Evolutionary conservation across 257 asterid genomes (phyloP).

Genomic region (Anisodus tanguticus): DNA sequence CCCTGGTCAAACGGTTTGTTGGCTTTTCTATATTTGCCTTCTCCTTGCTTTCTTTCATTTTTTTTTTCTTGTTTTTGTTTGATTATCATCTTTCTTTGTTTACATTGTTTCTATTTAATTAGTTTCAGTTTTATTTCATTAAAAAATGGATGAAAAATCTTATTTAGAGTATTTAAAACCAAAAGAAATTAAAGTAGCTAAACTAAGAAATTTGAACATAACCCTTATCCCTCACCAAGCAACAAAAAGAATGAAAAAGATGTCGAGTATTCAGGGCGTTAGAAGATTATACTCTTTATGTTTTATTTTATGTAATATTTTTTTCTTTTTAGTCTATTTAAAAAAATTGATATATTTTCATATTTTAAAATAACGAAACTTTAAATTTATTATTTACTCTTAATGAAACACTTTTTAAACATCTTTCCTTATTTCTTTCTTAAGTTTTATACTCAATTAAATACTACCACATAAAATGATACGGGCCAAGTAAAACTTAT

Average conservation of each 20-base stretch:
- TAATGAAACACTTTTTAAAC: too few species aligned
- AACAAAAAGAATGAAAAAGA: not conserved
- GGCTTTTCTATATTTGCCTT: constrained; percentile 38
- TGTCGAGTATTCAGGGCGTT: too few species aligned
- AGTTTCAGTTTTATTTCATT: not conserved
- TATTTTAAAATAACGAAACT: too few species aligned
- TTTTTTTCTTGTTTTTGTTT: not conserved
- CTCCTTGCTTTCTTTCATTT: not conserved
- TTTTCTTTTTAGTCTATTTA: too few species aligned
- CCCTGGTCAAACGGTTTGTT: constrained; percentile 58
- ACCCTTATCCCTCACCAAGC: not conserved
- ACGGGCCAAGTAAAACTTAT: not conserved
- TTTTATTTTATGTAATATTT: too few species aligned
- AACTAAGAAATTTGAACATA: not conserved
- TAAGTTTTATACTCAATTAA: not conserved
- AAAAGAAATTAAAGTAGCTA: not conserved
- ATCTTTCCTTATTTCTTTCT: not conserved
- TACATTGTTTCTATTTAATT: not conserved
- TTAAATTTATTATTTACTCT: too few species aligned
- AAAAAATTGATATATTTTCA: too few species aligned
- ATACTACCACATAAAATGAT: not conserved
- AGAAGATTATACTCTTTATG: too few species aligned
- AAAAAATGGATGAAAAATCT: not conserved
- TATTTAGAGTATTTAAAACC: not conserved
- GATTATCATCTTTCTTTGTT: not conserved